phyloP scores from a whole-genome alignment of 2,329 filamentous ascomycete species.

The Penicillium sp. region DNA sequence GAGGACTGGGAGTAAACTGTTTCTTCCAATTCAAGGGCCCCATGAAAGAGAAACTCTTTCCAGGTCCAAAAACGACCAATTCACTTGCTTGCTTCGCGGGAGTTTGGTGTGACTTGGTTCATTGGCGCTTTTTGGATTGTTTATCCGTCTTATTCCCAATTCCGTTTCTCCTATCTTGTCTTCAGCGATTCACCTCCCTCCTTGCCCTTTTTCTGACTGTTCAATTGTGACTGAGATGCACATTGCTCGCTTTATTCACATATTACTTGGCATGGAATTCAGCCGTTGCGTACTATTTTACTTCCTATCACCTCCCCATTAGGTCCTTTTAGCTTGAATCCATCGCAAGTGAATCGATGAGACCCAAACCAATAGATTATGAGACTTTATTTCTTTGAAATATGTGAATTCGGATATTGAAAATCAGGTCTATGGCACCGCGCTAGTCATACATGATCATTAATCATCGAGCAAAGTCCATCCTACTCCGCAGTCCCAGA shows the following conservation, averaged over 20 bases:
- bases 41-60: background rate
- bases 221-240: conserved; percentile 9
- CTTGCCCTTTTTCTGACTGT: conserved; percentile 12
- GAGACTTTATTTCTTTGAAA: background rate
- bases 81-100: conserved; percentile 13
- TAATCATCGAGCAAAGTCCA: background rate
- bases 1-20: conserved; percentile 70
- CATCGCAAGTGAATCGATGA: background rate
- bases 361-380: background rate
- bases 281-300: background rate
- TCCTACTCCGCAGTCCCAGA: conserved; percentile 24
- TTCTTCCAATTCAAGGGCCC: background rate
- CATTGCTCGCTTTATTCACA: conserved; percentile 15
- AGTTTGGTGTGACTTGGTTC: conserved; percentile 17
- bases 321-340: background rate
- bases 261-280: conserved; percentile 10
- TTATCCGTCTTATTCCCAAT: conserved; percentile 13
- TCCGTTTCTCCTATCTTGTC: conserved; percentile 12
- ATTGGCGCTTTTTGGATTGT: conserved; percentile 15
- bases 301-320: background rate
- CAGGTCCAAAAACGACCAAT: background rate
- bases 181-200: conserved; percentile 21
- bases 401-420: background rate
- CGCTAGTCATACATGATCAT: conserved; percentile 5
- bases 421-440: background rate